phyloP scores from a whole-genome alignment of 2,329 filamentous ascomycete genomes.

The Penicillium italicum region DNA sequence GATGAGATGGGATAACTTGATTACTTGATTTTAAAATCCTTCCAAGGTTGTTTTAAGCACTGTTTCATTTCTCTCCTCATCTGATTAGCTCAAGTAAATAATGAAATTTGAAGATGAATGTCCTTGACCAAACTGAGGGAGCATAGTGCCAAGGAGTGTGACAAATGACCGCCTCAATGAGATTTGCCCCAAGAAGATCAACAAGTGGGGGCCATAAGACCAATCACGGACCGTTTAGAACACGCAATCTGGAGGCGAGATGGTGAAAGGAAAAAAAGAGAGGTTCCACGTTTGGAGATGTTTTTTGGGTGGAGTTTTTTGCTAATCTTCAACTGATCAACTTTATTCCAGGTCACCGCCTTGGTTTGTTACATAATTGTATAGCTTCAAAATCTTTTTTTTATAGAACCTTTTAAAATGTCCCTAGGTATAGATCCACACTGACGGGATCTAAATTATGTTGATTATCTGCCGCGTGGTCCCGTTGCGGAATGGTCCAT shows the following conservation, averaged over 20 bases:
- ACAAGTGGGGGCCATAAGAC: background rate
- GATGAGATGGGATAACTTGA: too few species aligned
- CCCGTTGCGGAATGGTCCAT: background rate
- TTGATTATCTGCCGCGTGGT: background rate
- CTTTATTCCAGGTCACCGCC: background rate
- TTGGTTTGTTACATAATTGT: background rate
- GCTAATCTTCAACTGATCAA: background rate
- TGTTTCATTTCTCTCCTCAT: too few species aligned
- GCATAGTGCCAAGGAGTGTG: too few species aligned
- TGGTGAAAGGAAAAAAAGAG: background rate
- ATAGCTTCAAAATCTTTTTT: too few species aligned
- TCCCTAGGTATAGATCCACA: background rate
- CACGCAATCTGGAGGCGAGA: conserved; percentile 9
- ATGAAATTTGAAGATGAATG: too few species aligned
- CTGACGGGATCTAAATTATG: background rate
- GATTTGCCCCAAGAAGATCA: conserved; percentile 8
- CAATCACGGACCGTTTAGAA: conserved; percentile 7
- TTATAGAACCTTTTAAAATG: too few species aligned
- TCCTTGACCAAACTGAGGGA: too few species aligned
- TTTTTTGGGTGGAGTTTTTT: background rate
- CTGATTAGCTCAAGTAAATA: too few species aligned
- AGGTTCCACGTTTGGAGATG: background rate
- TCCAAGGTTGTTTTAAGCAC: too few species aligned
- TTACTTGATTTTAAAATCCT: too few species aligned
- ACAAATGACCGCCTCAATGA: background rate